These are phyloP conservation scores for Erodium chrysanthum DNA, from an alignment of 441 rosid genomes.

Conservation along the genomic window DNA sequence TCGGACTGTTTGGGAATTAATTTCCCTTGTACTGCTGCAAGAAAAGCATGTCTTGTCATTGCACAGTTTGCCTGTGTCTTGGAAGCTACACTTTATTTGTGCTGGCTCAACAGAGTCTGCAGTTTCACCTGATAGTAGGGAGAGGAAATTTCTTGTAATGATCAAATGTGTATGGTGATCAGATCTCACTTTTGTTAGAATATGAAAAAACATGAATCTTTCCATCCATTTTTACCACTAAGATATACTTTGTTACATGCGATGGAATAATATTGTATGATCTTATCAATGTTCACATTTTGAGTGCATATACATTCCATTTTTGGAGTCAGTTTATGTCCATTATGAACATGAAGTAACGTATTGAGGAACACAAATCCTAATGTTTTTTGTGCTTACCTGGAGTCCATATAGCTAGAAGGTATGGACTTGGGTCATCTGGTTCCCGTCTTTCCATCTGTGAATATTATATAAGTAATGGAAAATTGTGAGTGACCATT, in stretches of 20 bases:
- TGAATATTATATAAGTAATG: constrained; percentile 10
- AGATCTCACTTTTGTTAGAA: background rate
- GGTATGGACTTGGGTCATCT: constrained; percentile 93
- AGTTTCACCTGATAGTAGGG: constrained; percentile 38
- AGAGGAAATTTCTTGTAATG: background rate
- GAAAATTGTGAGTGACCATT: constrained; percentile 17
- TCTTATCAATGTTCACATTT: background rate
- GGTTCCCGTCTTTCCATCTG: constrained; percentile 81
- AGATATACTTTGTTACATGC: background rate
- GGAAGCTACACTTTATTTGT: constrained; percentile 32
- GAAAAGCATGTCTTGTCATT: constrained; percentile 36
- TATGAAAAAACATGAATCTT: background rate
- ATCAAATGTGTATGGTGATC: background rate
- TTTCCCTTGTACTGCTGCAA: constrained; percentile 42
- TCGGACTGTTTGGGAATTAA: constrained; percentile 42
- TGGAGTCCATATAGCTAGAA: constrained; percentile 93
- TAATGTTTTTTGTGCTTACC: constrained; percentile 38
- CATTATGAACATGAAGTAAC: background rate
- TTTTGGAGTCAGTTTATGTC: background rate
- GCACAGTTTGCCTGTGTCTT: constrained; percentile 30
- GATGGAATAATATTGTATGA: background rate
- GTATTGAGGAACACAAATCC: no score
- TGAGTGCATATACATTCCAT: constrained; percentile 8
- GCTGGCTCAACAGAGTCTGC: constrained; percentile 39
- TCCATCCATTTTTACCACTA: background rate